Conservation (phyloP, 1,284 basidiomycete genomes). For the Tilletiopsis washingtonensis region DNA sequence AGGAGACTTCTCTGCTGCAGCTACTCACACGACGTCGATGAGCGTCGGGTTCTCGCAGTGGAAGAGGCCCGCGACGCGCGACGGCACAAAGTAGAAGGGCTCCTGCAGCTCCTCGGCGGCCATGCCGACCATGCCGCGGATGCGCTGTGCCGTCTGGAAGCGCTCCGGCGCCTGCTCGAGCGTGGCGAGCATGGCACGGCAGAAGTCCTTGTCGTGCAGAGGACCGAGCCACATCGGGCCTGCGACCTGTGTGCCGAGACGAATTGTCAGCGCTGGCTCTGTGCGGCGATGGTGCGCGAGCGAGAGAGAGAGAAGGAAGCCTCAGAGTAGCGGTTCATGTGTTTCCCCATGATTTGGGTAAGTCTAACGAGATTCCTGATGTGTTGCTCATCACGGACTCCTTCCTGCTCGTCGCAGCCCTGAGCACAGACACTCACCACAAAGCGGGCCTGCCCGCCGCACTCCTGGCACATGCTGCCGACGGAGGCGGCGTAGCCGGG, state of each 20-base stretch:
- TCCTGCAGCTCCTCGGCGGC: constrained; percentile 70
- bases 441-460: constrained; percentile 53
- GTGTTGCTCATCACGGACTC: not conserved
- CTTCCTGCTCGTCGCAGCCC: constrained; percentile 47
- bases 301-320: not conserved
- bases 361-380: not conserved
- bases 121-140: constrained; percentile 90
- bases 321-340: not conserved
- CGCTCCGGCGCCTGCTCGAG: constrained; percentile 53
- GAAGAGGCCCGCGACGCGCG: constrained; percentile 70
- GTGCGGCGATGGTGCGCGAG: too few species aligned
- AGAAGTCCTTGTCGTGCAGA: constrained; percentile 71
- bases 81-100: constrained; percentile 87
- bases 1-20: too few species aligned
- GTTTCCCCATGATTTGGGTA: not conserved
- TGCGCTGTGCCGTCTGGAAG: constrained; percentile 73
- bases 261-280: not conserved
- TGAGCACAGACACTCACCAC: constrained; percentile 37
- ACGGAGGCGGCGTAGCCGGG: constrained; percentile 65
- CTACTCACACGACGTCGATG: constrained; percentile 4
- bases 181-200: constrained; percentile 66
- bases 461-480: constrained; percentile 66
- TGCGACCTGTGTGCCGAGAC: constrained; percentile 56
- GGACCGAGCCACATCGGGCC: constrained; percentile 95
- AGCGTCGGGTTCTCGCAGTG: constrained; percentile 54